These are phyloP conservation scores for Calvatia gigantea DNA, from an alignment of 768 basidiomycete genomes.

Conservation along the genomic window DNA sequence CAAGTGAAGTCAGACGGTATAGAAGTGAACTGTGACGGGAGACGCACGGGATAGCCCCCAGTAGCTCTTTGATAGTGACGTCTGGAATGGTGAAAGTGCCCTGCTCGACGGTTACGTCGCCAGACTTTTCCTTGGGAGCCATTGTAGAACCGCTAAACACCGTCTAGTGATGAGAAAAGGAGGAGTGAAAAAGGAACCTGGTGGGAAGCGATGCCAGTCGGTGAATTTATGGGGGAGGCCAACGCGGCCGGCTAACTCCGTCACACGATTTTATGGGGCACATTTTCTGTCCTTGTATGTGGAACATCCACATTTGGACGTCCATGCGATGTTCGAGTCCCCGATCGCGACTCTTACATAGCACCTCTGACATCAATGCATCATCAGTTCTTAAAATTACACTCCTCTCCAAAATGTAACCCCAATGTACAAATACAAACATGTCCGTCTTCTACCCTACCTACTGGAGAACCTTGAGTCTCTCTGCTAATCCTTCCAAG, in stretches of 20 bases:
- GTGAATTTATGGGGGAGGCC: conserved; percentile 28
- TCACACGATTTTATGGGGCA: conserved; percentile 7
- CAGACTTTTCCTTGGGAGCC: conserved; percentile 29
- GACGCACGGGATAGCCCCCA: conserved; percentile 73
- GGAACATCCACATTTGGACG: neutral
- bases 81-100: conserved; percentile 70
- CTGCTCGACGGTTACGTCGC: conserved; percentile 45
- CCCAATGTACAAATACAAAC: conserved; percentile 3
- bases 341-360: neutral
- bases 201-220: neutral
- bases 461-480: conserved; percentile 43
- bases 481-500: conserved; percentile 54
- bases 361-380: neutral
- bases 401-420: neutral
- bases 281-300: neutral
- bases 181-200: conserved; percentile 14
- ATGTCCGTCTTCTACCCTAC: conserved; percentile 9
- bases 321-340: neutral
- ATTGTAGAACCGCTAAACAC: conserved; percentile 19
- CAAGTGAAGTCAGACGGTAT: conserved; percentile 3
- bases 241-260: conserved; percentile 15
- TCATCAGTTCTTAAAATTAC: too few species aligned
- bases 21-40: neutral
- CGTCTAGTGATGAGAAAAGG: conserved; percentile 11
- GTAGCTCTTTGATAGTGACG: conserved; percentile 82